Evolutionary conservation across 805 yeast genomes (phyloP).

Genomic region (Kodamaea kaohsiungensis): DNA sequence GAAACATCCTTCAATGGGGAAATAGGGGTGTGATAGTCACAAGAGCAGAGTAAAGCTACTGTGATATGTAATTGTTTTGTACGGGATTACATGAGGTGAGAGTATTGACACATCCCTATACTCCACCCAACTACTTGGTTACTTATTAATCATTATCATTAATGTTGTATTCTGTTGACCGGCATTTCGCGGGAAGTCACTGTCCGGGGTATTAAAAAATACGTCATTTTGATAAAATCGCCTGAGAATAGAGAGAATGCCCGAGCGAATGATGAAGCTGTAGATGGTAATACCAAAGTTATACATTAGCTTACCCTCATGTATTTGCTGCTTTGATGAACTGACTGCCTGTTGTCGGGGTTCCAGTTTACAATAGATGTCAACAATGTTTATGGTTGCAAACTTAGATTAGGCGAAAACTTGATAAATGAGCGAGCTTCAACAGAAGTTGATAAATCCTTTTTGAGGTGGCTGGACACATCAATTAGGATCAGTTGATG

Average conservation of each 20-base stretch:
- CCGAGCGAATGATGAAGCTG: background rate
- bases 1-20: background rate
- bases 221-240: background rate
- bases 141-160: background rate
- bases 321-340: no score
- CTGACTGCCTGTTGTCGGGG: no score
- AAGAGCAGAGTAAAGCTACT: background rate
- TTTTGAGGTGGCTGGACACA: no score
- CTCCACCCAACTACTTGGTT: no score
- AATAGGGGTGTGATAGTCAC: background rate
- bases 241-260: background rate
- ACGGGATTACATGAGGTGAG: background rate
- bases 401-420: no score
- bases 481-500: no score
- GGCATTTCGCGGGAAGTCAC: background rate
- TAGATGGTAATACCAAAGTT: background rate
- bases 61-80: background rate
- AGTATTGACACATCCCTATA: background rate
- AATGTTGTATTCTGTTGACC: background rate
- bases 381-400: no score
- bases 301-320: no score
- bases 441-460: no score
- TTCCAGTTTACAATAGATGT: no score
- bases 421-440: no score
- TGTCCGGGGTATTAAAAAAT: background rate